phyloP scores from a whole-genome alignment of 495 filamentous ascomycete species.

The Xylaria castorea region DNA sequence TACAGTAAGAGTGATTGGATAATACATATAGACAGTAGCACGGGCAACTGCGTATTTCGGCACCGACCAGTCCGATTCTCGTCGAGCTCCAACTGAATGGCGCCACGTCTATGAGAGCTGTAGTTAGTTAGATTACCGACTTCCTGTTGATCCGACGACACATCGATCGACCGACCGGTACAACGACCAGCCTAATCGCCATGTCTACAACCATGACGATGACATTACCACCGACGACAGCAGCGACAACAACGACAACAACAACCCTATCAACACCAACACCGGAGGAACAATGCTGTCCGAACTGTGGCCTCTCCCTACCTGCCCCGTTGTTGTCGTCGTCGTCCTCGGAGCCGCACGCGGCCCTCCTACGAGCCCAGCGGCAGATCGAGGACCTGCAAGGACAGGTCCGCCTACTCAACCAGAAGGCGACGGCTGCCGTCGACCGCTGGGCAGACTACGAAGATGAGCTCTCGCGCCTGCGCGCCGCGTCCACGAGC shows the following conservation, averaged over 20 bases:
- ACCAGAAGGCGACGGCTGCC: constrained; percentile 76
- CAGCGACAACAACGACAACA: constrained; percentile 24
- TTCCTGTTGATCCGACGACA: not conserved
- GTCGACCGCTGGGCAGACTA: constrained; percentile 89
- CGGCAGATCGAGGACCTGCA: constrained; percentile 80
- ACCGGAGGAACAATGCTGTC: constrained; percentile 34
- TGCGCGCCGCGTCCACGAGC: constrained; percentile 55
- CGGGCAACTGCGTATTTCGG: constrained; percentile 1
- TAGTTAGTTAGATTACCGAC: not conserved
- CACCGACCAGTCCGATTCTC: not conserved
- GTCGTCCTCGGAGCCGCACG: constrained; percentile 57
- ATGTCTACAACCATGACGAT: constrained; percentile 35
- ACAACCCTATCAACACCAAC: constrained; percentile 28
- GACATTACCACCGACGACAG: constrained; percentile 28
- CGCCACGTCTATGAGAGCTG: not conserved
- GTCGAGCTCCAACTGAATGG: not conserved
- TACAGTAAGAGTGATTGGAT: not conserved
- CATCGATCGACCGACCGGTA: no score
- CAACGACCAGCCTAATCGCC: not conserved
- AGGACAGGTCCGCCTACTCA: constrained; percentile 75
- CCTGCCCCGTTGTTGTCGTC: no score
- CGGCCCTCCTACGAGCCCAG: constrained; percentile 63
- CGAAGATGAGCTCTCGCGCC: constrained; percentile 82
- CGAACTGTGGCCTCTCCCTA: constrained; percentile 40
- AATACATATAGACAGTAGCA: not conserved